Evolutionary conservation across 2,329 filamentous ascomycete genomes (phyloP).

Genomic region (Aspergillus niger): DNA sequence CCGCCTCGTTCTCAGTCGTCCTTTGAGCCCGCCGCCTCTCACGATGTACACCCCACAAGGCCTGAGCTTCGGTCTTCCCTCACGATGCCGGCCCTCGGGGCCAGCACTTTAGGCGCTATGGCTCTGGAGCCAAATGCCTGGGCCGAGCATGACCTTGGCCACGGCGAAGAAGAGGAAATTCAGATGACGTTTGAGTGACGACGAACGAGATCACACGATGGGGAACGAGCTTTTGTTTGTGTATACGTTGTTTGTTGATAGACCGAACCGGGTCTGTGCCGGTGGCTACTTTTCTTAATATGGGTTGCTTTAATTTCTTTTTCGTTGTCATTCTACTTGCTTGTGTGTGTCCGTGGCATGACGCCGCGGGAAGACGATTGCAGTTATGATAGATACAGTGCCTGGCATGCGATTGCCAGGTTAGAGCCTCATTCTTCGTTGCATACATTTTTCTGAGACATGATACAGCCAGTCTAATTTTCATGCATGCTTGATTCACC

Average conservation of each 20-base stretch:
- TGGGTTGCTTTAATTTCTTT: background rate
- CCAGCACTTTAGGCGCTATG: slow-evolving; percentile 32
- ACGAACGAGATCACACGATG: slow-evolving; percentile 17
- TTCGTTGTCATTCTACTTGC: background rate
- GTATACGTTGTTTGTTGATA: slow-evolving; percentile 9
- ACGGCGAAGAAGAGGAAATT: slow-evolving; percentile 70
- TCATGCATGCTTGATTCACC: background rate
- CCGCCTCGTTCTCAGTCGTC: slow-evolving; percentile 24
- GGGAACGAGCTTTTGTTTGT: slow-evolving; percentile 7
- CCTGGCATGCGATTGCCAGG: background rate
- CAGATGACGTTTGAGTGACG: slow-evolving; percentile 76
- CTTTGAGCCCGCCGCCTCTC: slow-evolving; percentile 15
- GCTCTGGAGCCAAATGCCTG: slow-evolving; percentile 63
- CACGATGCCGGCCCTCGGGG: slow-evolving; percentile 32
- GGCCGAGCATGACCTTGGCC: slow-evolving; percentile 61
- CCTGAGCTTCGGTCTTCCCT: slow-evolving; percentile 35
- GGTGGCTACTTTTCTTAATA: background rate
- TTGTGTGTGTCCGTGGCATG: background rate
- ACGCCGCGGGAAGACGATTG: background rate
- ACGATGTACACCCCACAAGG: slow-evolving; percentile 21
- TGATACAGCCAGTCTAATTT: background rate
- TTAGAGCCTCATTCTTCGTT: background rate
- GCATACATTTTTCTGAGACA: background rate
- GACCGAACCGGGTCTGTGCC: background rate
- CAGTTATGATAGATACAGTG: background rate